Conservation (phyloP, 345 rosid species). For the Dipteronia dyeriana region DNA sequence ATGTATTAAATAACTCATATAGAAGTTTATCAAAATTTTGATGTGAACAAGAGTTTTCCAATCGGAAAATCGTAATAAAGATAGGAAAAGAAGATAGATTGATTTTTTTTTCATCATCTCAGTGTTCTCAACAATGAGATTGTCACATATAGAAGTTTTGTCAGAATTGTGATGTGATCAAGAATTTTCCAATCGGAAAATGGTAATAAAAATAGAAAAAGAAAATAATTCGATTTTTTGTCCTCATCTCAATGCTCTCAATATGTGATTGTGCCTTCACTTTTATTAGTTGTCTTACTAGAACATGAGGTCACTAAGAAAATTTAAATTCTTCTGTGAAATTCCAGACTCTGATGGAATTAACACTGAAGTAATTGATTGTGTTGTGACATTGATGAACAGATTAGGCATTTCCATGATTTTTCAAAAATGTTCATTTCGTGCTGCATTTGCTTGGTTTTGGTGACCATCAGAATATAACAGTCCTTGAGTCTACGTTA, state of each 20-base stretch:
- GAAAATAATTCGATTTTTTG: not conserved
- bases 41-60: not conserved
- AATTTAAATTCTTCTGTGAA: not conserved
- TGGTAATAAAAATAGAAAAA: not conserved
- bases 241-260: not conserved
- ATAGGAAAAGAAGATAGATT: not conserved
- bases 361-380: not conserved
- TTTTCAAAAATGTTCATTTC: not conserved
- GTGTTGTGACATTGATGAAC: not conserved
- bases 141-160: not conserved
- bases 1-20: not conserved
- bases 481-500: not conserved
- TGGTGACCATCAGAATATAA: not conserved
- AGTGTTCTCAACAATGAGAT: not conserved
- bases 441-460: not conserved
- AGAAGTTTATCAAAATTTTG: not conserved
- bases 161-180: conserved; percentile 1
- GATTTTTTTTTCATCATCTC: not conserved
- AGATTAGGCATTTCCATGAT: not conserved
- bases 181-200: not conserved
- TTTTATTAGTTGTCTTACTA: not conserved
- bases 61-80: not conserved
- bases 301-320: not conserved
- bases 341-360: not conserved
- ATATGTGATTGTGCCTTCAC: not conserved